Conservation (phyloP, 2,329 filamentous ascomycete species). For the Fusarium beomiforme region DNA sequence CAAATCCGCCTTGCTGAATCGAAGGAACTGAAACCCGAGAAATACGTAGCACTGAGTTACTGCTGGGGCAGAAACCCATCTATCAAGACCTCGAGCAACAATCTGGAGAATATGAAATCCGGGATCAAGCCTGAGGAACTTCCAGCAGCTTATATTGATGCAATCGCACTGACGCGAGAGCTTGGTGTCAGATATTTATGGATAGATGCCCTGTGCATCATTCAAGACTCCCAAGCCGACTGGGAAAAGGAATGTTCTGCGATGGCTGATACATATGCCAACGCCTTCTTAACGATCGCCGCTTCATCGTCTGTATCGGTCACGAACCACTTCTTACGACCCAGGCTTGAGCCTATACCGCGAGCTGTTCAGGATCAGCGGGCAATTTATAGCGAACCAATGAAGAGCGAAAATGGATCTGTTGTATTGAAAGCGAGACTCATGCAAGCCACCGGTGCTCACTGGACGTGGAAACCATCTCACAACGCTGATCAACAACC, state of each 20-base stretch:
- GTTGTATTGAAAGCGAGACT: slow-evolving; percentile 15
- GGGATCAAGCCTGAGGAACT: slow-evolving; percentile 5
- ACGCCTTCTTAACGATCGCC: slow-evolving; percentile 27
- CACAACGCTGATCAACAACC: slow-evolving; percentile 3
- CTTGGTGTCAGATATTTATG: slow-evolving; percentile 25
- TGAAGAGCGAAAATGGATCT: neutral
- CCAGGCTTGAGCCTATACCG: neutral
- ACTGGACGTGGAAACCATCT: slow-evolving; percentile 28
- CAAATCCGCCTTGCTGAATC: slow-evolving; percentile 8
- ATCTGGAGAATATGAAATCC: slow-evolving; percentile 3
- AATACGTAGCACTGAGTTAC: slow-evolving; percentile 35
- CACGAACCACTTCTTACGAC: slow-evolving; percentile 10
- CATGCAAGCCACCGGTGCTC: slow-evolving; percentile 23
- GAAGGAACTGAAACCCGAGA: neutral
- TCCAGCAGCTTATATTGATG: slow-evolving; percentile 23
- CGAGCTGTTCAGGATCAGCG: neutral
- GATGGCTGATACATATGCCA: slow-evolving; percentile 31
- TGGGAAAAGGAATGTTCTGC: slow-evolving; percentile 31
- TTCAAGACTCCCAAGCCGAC: slow-evolving; percentile 21
- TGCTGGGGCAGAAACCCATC: slow-evolving; percentile 24
- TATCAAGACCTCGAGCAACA: slow-evolving; percentile 4
- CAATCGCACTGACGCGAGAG: neutral
- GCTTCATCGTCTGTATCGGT: slow-evolving; percentile 29
- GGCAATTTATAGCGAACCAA: neutral
- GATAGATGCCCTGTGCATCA: slow-evolving; percentile 36